Evolutionary conservation across 176 grass and related monocot species (phyloP), one percentile per base, ranked within the genome.

Genomic region (Carex myosuroides): DNA sequence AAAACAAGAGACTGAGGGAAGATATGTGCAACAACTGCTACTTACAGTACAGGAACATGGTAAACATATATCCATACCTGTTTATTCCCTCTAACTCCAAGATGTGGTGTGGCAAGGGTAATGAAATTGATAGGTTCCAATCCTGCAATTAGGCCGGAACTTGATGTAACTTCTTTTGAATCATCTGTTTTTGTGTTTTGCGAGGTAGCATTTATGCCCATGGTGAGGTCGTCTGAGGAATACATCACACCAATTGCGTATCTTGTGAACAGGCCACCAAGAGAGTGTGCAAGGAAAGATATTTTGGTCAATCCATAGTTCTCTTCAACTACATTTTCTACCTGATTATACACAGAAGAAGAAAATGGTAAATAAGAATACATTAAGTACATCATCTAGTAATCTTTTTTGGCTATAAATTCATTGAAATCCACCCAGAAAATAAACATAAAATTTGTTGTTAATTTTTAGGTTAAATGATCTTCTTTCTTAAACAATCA

Each of bases 41-140:
- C 32, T 79, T 78, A 22, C 13, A 37, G 61, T 62, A 33, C 32
- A 58, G 4, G 53, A 35, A 71, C 46, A 54, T 46, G 85, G 48
- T n/a, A 58, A 32, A 30, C 1, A 62, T 11, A 30, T 70, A 57
- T 66, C 21, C 37, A 7, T 77, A 97, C 94, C 88, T 97, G 94
- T 76, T 89, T 94, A 88, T 92, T 97, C 50, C 94, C 94, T 91
- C 92, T 88, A 84, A 94, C 92, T 75, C 92, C 94, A 85, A 97
- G 92, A 89, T 97, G 94, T 83, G 94, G 94, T 54, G 94, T 97
- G 87, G 92, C 94, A 58, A 97, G 88, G 46, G 94, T 97, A 84
- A 97, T 87, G 82, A 97, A 90, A 81, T 85, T 94, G 39, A 91
- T 92, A 35, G 94, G 92, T 74, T 92, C 85, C 84, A 97, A 84